Percentiles rank a stretch among this genome's conserved stretches.
phyloP scores from a whole-genome alignment of 2,329 filamentous ascomycete species.

The Thelonectria discophora region DNA sequence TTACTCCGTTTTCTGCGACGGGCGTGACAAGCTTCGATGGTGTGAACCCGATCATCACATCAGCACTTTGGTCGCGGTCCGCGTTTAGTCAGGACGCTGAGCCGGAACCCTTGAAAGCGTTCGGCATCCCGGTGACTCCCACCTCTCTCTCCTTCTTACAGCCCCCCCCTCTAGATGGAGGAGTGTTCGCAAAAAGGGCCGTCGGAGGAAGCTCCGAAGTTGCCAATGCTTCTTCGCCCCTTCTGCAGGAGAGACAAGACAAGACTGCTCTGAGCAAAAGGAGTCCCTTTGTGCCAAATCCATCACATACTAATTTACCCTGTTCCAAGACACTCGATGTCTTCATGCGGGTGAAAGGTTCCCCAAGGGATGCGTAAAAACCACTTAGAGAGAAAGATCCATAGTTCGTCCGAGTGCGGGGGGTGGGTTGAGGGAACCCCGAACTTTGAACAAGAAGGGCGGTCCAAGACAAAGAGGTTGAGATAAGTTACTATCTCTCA shows the following conservation, averaged over 20 bases:
- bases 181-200: not conserved
- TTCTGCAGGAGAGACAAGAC: too few relatives aligned
- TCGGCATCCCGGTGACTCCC: not conserved
- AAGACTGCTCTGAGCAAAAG: too few relatives aligned
- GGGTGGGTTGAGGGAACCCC: too few relatives aligned
- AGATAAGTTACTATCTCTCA: not conserved
- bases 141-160: too few relatives aligned
- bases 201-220: not conserved
- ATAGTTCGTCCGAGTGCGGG: too few relatives aligned
- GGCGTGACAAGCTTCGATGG: not conserved
- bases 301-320: too few relatives aligned
- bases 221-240: not conserved
- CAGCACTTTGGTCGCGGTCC: not conserved
- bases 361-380: not conserved
- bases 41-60: not conserved
- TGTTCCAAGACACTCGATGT: too few relatives aligned
- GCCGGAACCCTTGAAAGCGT: not conserved
- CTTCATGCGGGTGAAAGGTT: not conserved
- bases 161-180: too few relatives aligned
- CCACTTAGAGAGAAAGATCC: too few relatives aligned
- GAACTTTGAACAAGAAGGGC: too few relatives aligned
- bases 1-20: not conserved
- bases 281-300: too few relatives aligned
- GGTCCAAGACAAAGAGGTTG: too few relatives aligned
- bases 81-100: not conserved